Evolutionary conservation across 148 eudicot species (phyloP).

Genomic region (Nyssa sinensis): DNA sequence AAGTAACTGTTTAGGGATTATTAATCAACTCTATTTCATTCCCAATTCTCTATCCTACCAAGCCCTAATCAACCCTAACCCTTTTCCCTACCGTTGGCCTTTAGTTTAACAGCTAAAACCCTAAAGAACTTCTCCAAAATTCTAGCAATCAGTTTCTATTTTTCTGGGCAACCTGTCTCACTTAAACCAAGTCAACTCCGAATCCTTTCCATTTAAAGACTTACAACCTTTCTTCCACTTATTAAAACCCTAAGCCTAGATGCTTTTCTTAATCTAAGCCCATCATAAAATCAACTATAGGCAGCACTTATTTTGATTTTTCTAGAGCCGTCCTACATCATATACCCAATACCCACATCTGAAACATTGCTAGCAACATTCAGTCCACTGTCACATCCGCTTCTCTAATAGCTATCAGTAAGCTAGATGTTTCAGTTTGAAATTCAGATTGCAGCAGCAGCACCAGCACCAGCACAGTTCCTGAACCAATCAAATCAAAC

Average conservation of each 20-base stretch:
- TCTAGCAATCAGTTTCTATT: not conserved
- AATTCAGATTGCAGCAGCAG: not conserved
- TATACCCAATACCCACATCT: too few species aligned
- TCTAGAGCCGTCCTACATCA: too few species aligned
- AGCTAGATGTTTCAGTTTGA: too few species aligned
- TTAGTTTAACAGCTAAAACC: not conserved
- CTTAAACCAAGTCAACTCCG: not conserved
- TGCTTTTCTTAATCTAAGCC: too few species aligned
- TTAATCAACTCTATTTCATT: too few species aligned
- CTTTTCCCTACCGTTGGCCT: not conserved
- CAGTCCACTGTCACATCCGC: not conserved
- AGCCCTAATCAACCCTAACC: not conserved
- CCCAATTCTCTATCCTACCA: too few species aligned
- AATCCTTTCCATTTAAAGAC: not conserved
- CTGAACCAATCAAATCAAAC: too few species aligned
- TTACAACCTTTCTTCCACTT: not conserved
- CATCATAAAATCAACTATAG: too few species aligned
- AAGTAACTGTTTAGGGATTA: too few species aligned
- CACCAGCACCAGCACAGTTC: not conserved
- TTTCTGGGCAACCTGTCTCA: not conserved
- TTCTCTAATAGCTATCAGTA: not conserved
- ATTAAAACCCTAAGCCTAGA: not conserved
- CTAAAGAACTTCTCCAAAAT: not conserved
- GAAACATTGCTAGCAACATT: not conserved
- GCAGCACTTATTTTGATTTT: too few species aligned